Conservation (phyloP, 164 flowering plant genomes). For the Stephania yunnanensis region DNA sequence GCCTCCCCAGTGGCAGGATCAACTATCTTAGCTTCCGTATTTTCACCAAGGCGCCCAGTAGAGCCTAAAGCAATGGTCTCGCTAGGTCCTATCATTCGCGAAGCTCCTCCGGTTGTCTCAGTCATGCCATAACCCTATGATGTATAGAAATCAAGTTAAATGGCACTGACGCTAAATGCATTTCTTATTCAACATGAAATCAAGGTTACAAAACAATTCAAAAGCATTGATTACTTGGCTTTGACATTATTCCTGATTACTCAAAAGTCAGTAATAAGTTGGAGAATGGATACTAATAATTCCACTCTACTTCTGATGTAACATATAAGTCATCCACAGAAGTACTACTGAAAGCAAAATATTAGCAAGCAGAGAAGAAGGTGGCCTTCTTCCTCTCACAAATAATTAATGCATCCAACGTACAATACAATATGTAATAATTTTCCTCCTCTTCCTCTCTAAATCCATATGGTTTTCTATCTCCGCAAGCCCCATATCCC, state of each 20-base stretch:
- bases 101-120: conserved; percentile 46
- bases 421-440: neutral
- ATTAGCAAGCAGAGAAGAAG: neutral
- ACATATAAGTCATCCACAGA: neutral
- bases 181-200: too few species aligned
- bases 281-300: neutral
- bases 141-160: neutral
- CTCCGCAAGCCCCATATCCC: too few species aligned
- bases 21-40: conserved; percentile 74
- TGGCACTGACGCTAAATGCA: neutral
- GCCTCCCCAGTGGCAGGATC: conserved; percentile 65
- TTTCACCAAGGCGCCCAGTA: conserved; percentile 53
- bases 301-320: neutral
- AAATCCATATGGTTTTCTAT: too few species aligned
- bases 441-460: too few species aligned
- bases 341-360: neutral
- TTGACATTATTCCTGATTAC: neutral
- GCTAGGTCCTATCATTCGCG: conserved; percentile 34
- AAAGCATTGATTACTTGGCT: neutral
- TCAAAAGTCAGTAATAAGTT: neutral
- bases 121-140: conserved; percentile 82
- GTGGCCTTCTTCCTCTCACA: neutral
- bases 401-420: neutral
- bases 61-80: conserved; percentile 43
- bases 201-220: too few species aligned